A percentile compares a stretch with the other conserved stretches of the same genome.
Conservation (phyloP, 805 yeast genomes). For the Wickerhamiella hasegawae region DNA sequence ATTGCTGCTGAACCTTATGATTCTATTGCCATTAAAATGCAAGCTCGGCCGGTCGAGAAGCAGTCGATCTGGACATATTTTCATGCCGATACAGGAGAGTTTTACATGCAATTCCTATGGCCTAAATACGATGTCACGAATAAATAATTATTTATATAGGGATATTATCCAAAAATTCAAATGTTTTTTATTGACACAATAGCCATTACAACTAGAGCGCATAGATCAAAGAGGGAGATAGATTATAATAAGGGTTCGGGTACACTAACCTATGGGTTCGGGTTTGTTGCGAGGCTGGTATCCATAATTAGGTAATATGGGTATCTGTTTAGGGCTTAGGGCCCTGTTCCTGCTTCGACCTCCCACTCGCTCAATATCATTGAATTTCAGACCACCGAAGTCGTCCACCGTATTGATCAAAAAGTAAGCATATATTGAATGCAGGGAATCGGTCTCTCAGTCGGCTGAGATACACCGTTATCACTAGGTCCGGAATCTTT, state of each 20-base stretch:
- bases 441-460: conserved; percentile 19
- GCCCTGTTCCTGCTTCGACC: not conserved
- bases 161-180: too few species aligned
- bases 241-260: too few species aligned
- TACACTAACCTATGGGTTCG: too few species aligned
- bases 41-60: conserved; percentile 35
- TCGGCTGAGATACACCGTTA: conserved; percentile 18
- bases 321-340: not conserved
- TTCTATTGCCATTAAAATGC: conserved; percentile 60
- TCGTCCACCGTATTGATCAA: conserved; percentile 4
- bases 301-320: too few species aligned
- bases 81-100: conserved; percentile 47
- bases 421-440: conserved; percentile 13
- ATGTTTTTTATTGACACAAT: too few species aligned
- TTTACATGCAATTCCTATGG: conserved; percentile 48
- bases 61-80: conserved; percentile 41
- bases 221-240: too few species aligned
- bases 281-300: too few species aligned
- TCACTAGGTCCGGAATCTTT: conserved; percentile 13
- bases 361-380: not conserved
- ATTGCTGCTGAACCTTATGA: conserved; percentile 86
- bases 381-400: not conserved
- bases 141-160: too few species aligned
- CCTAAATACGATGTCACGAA: too few species aligned
- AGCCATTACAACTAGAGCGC: too few species aligned